A percentile compares a stretch with the other conserved stretches of the same genome.
Evolutionary conservation across 2,329 filamentous ascomycete genomes (phyloP).

Genomic region (Microascus cirrosus): DNA sequence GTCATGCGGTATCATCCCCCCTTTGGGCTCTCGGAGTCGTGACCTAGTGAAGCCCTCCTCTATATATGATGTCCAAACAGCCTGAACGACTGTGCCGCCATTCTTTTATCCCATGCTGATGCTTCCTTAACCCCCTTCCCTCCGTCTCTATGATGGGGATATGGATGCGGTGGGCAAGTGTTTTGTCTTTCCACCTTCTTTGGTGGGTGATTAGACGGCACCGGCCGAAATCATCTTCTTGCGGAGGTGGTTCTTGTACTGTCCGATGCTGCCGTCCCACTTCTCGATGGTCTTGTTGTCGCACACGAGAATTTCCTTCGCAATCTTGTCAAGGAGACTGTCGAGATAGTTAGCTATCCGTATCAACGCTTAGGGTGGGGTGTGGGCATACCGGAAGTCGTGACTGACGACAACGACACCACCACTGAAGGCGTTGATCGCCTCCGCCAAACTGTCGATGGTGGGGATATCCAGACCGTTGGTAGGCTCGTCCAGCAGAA

Average conservation of each 20-base stretch:
- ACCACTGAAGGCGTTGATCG: constrained; percentile 91
- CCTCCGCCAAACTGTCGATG: constrained; percentile 93
- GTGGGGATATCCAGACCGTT: constrained; percentile 99
- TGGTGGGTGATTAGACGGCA: constrained; percentile 53
- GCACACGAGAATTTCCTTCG: constrained; percentile 98
- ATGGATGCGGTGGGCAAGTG: too few relatives aligned
- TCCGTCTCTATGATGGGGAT: too few relatives aligned
- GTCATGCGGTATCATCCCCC: background rate
- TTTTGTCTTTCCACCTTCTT: too few relatives aligned
- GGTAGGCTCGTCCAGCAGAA: constrained; percentile 94
- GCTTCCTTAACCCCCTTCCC: too few relatives aligned
- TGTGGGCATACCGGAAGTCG: constrained; percentile 80
- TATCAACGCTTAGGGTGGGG: background rate
- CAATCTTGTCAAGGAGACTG: constrained; percentile 96
- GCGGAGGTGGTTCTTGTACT: constrained; percentile 96
- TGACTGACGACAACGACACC: constrained; percentile 97
- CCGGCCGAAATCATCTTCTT: constrained; percentile 96
- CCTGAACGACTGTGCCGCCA: background rate
- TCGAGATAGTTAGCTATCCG: constrained; percentile 9
- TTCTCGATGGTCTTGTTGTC: constrained; percentile 89
- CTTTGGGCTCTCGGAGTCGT: background rate
- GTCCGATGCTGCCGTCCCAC: constrained; percentile 82
- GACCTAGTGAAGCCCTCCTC: background rate
- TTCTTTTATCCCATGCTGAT: background rate
- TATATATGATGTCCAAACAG: background rate